phyloP scores from a whole-genome alignment of 768 basidiomycete genomes.

The Podaxis carcinomalis region DNA sequence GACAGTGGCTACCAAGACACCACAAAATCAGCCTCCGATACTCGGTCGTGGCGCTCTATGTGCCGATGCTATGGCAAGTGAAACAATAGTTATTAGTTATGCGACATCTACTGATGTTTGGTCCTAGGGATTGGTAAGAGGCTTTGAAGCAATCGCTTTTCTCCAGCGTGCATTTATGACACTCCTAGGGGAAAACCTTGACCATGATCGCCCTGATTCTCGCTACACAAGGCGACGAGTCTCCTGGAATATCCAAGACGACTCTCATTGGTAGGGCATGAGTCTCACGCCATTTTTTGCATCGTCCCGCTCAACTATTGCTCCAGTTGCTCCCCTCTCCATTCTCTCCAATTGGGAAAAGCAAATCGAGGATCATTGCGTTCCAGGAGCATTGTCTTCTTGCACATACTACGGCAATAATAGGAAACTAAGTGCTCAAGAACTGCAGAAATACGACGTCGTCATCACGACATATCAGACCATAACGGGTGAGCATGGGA shows the following conservation, averaged over 20 bases:
- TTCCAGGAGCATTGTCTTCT: slow-evolving; percentile 42
- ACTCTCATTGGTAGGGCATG: slow-evolving; percentile 71
- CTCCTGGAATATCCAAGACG: slow-evolving; percentile 50
- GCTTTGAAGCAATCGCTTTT: neutral
- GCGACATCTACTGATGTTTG: neutral
- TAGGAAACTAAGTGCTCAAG: slow-evolving; percentile 52
- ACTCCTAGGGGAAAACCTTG: slow-evolving; percentile 72
- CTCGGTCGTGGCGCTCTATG: slow-evolving; percentile 85
- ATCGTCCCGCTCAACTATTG: neutral
- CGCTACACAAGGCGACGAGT: slow-evolving; percentile 66
- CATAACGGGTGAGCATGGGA: slow-evolving; percentile 50
- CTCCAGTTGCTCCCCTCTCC: slow-evolving; percentile 73
- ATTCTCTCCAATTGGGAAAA: slow-evolving; percentile 88
- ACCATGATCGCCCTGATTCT: slow-evolving; percentile 82
- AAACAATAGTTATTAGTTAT: neutral
- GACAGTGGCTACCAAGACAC: slow-evolving; percentile 77
- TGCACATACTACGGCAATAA: slow-evolving; percentile 71
- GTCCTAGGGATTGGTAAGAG: slow-evolving; percentile 38
- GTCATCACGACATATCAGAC: slow-evolving; percentile 85
- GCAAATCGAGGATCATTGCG: slow-evolving; percentile 73
- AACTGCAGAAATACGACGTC: slow-evolving; percentile 67
- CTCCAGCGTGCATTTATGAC: neutral
- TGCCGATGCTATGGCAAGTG: slow-evolving; percentile 80
- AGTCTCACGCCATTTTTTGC: neutral
- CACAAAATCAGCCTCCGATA: slow-evolving; percentile 55